A percentile compares a stretch with the other conserved stretches of the same genome.
These are phyloP conservation scores for Isatis tinctoria DNA, from an alignment of 345 rosid species.

Conservation along the genomic window DNA sequence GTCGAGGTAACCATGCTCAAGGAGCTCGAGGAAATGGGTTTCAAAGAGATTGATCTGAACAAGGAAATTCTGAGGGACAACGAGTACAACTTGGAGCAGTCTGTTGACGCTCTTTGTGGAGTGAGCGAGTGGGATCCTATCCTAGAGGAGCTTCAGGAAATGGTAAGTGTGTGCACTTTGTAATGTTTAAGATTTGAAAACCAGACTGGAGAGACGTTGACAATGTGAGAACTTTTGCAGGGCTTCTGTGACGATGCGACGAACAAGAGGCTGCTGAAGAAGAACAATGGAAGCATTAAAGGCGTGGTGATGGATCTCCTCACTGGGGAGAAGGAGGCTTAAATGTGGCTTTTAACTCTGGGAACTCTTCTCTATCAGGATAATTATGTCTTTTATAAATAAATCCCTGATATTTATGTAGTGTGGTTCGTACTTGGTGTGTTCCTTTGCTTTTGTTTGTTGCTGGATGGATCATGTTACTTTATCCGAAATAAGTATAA, in stretches of 20 bases:
- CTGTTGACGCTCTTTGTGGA: slow-evolving; percentile 74
- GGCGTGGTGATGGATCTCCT: slow-evolving; percentile 90
- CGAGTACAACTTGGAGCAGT: slow-evolving; percentile 67
- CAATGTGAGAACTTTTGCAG: slow-evolving; percentile 33
- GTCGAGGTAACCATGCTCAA: slow-evolving; percentile 57
- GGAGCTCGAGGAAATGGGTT: slow-evolving; percentile 94
- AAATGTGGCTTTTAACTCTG: slow-evolving; percentile 1
- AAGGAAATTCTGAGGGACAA: slow-evolving; percentile 76
- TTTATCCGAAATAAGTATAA: neutral
- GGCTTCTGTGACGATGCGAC: slow-evolving; percentile 71
- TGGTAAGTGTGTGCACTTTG: slow-evolving; percentile 44
- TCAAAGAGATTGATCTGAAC: slow-evolving; percentile 82
- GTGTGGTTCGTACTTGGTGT: neutral
- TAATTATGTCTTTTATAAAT: slow-evolving; percentile 5
- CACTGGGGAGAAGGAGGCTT: slow-evolving; percentile 55
- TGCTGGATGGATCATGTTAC: slow-evolving; percentile 9
- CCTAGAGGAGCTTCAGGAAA: slow-evolving; percentile 80
- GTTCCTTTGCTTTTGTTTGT: neutral
- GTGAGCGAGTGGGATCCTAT: slow-evolving; percentile 85
- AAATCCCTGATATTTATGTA: slow-evolving; percentile 6
- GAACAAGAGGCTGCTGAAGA: slow-evolving; percentile 85
- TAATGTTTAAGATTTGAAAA: neutral
- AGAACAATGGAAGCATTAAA: slow-evolving; percentile 93
- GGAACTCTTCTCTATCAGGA: neutral
- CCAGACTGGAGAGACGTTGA: neutral